These are phyloP conservation scores for Ceratocystis eucalypticola DNA, from an alignment of 2,329 filamentous ascomycete species.

Conservation along the genomic window DNA sequence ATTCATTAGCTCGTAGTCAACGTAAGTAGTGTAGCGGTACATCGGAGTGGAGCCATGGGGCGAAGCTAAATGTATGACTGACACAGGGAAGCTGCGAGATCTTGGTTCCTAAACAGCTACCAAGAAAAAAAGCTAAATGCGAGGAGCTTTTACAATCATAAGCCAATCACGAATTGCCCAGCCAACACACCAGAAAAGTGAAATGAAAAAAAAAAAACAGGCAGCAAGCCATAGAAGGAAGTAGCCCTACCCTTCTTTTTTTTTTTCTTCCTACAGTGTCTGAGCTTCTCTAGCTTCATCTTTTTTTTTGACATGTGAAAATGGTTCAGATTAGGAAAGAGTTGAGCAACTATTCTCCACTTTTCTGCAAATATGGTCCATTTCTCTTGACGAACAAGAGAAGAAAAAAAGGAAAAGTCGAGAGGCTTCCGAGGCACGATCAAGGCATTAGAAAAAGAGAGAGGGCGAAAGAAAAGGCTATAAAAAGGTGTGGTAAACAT, in stretches of 20 bases:
- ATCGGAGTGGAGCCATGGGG: not conserved
- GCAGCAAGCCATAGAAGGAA: not conserved
- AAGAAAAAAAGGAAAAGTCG: not conserved
- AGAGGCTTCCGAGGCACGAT: not conserved
- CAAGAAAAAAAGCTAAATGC: not conserved
- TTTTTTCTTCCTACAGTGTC: not conserved
- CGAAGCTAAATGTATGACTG: not conserved
- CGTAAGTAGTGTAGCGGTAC: not conserved
- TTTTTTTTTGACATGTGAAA: conserved; percentile 20
- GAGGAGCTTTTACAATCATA: not conserved
- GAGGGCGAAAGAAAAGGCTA: not conserved
- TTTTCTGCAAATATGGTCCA: not conserved
- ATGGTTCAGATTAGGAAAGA: conserved; percentile 13
- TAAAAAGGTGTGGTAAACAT: too few relatives aligned
- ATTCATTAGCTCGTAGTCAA: not conserved
- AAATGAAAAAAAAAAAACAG: not conserved
- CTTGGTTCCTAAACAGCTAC: not conserved
- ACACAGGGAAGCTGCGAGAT: not conserved
- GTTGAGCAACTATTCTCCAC: not conserved
- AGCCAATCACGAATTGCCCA: not conserved
- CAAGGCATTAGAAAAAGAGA: not conserved
- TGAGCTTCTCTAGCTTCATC: not conserved
- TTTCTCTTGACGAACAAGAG: not conserved
- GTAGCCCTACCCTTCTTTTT: not conserved
- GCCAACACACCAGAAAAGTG: not conserved